Evolutionary conservation across 2,329 filamentous ascomycete genomes (phyloP), one percentile per base, ranked within the genome.

Genomic region (Pestalotiopsis sp.): DNA sequence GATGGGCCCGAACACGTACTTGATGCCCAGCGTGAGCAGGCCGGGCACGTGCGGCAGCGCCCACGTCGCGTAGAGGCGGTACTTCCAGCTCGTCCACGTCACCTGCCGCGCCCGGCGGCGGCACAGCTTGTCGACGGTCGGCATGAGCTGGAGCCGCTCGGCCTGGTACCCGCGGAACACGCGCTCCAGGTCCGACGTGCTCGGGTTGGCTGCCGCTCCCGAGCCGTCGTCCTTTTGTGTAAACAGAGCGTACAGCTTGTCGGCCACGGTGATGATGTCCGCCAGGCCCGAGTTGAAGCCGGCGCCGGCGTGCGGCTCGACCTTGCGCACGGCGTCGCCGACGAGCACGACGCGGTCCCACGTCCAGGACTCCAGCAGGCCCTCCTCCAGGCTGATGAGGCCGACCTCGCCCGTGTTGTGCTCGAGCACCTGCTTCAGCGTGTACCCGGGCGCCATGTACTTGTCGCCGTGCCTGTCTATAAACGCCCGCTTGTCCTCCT

Each of bases 361-460:
- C 11, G 57, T 36, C 58, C 57, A 67, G n/a, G 17, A 13, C 11
- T 38, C 39, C 25, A 67, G 13, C 13, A 25, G 4, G 27, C 66
- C 66, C 58, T 67, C 66, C 58, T 67, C 66, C 6, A 67, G 25
- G 41, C 61, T 63, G 20, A 67, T 57, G n/a, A 67, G n/a, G 9
- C 58, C 59, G 12, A 27, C 14, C n/a, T n/a, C 17, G 14, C 41
- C 45, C 23, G n/a, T 13, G 39, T 36, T 63, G 20, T 63, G 25
- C 36, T 57, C 23, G 27, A 41, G 39, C 12, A 56, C 25, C 4
- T 67, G 57, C 13, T 11, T 14, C 38, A 67, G 14, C 39, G 23
- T 62, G n/a, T 38, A 52, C 1, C 66, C 59, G 5, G 38, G 38
- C 36, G 66, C 41, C 59, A 67, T 67, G 39, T 52, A 52, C 2